phyloP scores from a whole-genome alignment of 306 rosid genomes.

The Sindora glabra region DNA sequence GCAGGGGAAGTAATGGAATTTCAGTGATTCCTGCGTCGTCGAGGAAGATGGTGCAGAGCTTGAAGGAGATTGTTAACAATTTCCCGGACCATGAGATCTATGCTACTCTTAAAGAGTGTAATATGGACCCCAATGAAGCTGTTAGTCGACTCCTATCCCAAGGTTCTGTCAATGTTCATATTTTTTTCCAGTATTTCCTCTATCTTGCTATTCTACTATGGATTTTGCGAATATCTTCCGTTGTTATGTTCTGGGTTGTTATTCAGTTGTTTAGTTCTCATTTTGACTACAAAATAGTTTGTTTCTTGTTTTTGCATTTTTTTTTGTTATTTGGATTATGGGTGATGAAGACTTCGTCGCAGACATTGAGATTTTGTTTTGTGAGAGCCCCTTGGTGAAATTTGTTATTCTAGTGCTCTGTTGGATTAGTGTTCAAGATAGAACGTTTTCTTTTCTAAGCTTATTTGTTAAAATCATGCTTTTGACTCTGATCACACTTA shows the following conservation, averaged over 20 bases:
- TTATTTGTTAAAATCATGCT: background rate
- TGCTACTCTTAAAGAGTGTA: constrained; percentile 81
- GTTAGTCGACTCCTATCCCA: constrained; percentile 96
- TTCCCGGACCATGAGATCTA: constrained; percentile 95
- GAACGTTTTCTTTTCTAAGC: background rate
- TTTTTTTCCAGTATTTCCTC: background rate
- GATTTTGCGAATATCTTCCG: background rate
- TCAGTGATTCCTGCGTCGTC: constrained; percentile 74
- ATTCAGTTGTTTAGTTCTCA: background rate
- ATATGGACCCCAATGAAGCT: constrained; percentile 99
- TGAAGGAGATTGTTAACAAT: constrained; percentile 84
- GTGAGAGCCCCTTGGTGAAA: background rate
- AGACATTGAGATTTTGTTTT: background rate
- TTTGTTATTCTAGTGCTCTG: background rate
- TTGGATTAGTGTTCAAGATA: background rate
- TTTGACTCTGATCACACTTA: background rate
- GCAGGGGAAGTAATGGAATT: constrained; percentile 46
- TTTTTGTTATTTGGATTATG: background rate
- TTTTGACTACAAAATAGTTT: background rate
- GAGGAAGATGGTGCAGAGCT: constrained; percentile 85
- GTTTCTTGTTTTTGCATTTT: background rate
- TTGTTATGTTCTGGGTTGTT: too few species aligned
- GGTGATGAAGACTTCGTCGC: background rate
- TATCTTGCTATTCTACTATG: background rate
- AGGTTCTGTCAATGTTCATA: constrained; percentile 33